Evolutionary conservation across 192 early-diverging fungal species (phyloP), one percentile per base, ranked within the genome.

Genomic region (Piromyces sp.): DNA sequence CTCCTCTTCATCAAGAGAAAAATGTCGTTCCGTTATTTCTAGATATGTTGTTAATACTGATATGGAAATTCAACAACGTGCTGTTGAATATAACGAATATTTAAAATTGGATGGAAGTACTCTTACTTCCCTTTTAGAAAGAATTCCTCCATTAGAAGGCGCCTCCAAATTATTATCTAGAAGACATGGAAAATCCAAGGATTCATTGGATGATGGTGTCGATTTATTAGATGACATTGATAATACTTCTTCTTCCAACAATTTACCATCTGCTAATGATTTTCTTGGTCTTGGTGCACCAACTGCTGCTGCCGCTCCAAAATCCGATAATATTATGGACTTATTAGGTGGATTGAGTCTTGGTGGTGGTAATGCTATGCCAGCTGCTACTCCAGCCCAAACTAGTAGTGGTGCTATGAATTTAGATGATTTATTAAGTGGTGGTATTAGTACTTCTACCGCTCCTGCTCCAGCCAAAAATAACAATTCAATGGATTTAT

Each of bases 41-140:
- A 84, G 88, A 80, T 92, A 93, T 83, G 88, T 86, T 37, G 88
- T 87, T 13, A 93, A 94, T 80, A 92, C 94, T 81, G 93, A 96
- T 83, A 91, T 95, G 1, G 98, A 99, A 86, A 92, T 96, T 79
- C 98, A 99, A 85, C 92, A 96, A 84, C 94, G 98, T 42, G 95
- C 96, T 11, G 94, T 95, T 13, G 98, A 99, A 87, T 98, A 93
- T 84, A 88, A 86, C 17, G 91, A 93, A 80, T 87, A 98, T 22
- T 93, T 96, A 81, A 58, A 84, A 79, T 82, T 88, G 19, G 92
- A 93, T 81, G 78, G 78, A 88, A 94, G 86, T 87, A 94, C 80
- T 78, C 91, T 92, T 30, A 89, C 91, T 13, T 93, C 92, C 33
- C 90, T 95, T n/a, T 84, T 98, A 38, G 98, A 99, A 82, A 90